A percentile compares a stretch with the other conserved stretches of the same genome.
Conservation (phyloP, 1,284 basidiomycete genomes). For the Termitomyces sp. region DNA sequence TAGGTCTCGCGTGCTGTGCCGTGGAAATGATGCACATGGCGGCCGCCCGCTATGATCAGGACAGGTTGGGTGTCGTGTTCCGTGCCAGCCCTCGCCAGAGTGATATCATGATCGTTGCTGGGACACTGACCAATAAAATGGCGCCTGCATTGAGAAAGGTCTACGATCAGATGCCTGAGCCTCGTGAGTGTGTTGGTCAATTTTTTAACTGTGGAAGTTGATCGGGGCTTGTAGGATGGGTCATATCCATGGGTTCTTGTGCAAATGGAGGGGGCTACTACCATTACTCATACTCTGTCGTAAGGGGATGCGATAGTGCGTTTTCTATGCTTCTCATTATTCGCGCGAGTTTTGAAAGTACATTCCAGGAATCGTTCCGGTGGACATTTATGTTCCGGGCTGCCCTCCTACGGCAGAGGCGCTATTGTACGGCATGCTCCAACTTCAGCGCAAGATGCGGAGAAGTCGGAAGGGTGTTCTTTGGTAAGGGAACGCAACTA, state of each 20-base stretch:
- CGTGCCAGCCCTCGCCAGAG: constrained; percentile 97
- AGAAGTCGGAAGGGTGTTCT: constrained; percentile 84
- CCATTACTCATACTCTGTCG: constrained; percentile 98
- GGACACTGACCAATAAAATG: constrained; percentile 99
- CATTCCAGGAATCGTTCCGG: constrained; percentile 82
- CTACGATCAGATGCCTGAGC: constrained; percentile 97
- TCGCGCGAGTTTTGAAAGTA: constrained; percentile 7
- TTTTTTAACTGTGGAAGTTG: constrained; percentile 8
- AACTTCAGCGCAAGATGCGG: constrained; percentile 97
- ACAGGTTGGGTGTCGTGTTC: constrained; percentile 96
- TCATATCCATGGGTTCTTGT: constrained; percentile 99
- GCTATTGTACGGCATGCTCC: constrained; percentile 89
- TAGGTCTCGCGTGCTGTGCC: constrained; percentile 96
- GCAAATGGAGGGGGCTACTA: constrained; percentile 99
- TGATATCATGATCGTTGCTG: constrained; percentile 99
- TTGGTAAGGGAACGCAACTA: constrained; percentile 59
- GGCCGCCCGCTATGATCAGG: constrained; percentile 97
- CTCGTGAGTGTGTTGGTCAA: constrained; percentile 44
- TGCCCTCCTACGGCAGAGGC: constrained; percentile 95
- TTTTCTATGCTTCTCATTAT: constrained; percentile 18
- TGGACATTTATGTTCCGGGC: constrained; percentile 95
- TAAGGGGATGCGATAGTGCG: constrained; percentile 96
- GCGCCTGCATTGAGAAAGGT: constrained; percentile 94
- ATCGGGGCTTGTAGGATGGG: constrained; percentile 62
- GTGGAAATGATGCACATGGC: constrained; percentile 99